These are phyloP conservation scores for Trametes pubescens DNA, from an alignment of 1,284 basidiomycete genomes.

Conservation along the genomic window DNA sequence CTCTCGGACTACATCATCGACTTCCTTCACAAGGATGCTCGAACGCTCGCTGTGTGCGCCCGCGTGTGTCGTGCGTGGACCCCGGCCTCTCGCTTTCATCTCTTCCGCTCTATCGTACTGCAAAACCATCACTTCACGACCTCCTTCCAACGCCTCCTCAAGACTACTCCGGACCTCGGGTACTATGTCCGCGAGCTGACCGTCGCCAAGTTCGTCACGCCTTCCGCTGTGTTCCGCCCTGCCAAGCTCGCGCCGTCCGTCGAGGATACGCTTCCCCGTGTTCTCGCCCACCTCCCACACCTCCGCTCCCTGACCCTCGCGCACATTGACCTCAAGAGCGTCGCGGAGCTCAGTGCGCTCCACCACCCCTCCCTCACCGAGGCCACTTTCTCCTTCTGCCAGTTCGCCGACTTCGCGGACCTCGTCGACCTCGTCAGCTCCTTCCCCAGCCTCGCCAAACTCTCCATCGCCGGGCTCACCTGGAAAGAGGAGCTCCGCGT, in stretches of 20 bases:
- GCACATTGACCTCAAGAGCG: constrained; percentile 31
- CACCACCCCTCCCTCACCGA: constrained; percentile 33
- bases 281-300: constrained; percentile 32
- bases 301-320: constrained; percentile 35
- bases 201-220: constrained; percentile 27
- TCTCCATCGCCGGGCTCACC: constrained; percentile 37
- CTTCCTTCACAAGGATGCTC: constrained; percentile 44
- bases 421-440: constrained; percentile 38
- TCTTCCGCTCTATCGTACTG: constrained; percentile 43
- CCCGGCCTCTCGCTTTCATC: constrained; percentile 46
- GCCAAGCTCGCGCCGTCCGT: constrained; percentile 12
- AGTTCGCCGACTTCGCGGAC: constrained; percentile 39
- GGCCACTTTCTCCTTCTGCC: constrained; percentile 40
- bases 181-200: constrained; percentile 39
- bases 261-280: constrained; percentile 22
- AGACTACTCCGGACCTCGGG: constrained; percentile 33
- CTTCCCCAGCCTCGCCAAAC: constrained; percentile 37
- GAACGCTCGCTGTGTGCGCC: constrained; percentile 43
- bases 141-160: constrained; percentile 36
- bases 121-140: constrained; percentile 26
- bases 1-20: constrained; percentile 49
- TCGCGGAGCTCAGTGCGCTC: constrained; percentile 24
- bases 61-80: constrained; percentile 48
- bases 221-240: background rate
- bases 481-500: constrained; percentile 32